Percentiles rank a stretch among this genome's conserved stretches.
phyloP scores from a whole-genome alignment of 768 basidiomycete species.

The Lactifluus echinatus region DNA sequence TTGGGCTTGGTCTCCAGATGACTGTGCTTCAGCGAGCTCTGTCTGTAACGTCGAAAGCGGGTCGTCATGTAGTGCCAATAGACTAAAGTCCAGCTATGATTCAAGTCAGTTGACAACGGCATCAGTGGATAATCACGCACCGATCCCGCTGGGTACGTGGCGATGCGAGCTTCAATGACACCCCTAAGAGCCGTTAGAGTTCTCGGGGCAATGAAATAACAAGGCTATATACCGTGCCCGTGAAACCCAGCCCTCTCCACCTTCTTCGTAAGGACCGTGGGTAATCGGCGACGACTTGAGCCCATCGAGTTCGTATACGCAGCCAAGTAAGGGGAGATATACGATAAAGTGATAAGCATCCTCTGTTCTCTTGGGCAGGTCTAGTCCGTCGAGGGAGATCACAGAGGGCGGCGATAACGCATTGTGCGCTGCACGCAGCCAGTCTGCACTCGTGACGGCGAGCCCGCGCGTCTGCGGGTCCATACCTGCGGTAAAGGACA shows the following conservation, averaged over 20 bases:
- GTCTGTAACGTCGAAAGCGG: slow-evolving; percentile 61
- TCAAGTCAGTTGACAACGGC: neutral
- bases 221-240: slow-evolving; percentile 52
- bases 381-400: slow-evolving; percentile 80
- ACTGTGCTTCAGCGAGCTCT: slow-evolving; percentile 43
- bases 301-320: slow-evolving; percentile 90
- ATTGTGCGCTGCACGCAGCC: slow-evolving; percentile 83
- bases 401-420: slow-evolving; percentile 84
- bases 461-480: slow-evolving; percentile 80
- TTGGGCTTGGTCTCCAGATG: slow-evolving; percentile 26
- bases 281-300: slow-evolving; percentile 69
- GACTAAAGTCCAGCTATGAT: slow-evolving; percentile 78
- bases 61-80: slow-evolving; percentile 79
- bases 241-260: slow-evolving; percentile 75
- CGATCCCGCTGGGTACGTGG: slow-evolving; percentile 81
- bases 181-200: slow-evolving; percentile 39
- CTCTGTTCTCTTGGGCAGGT: slow-evolving; percentile 50
- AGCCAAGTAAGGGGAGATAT: slow-evolving; percentile 78
- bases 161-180: slow-evolving; percentile 82
- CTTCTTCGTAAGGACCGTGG: slow-evolving; percentile 65
- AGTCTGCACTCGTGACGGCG: slow-evolving; percentile 72
- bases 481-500: slow-evolving; percentile 76
- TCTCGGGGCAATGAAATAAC: slow-evolving; percentile 3
- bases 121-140: slow-evolving; percentile 40
- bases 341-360: slow-evolving; percentile 98